A percentile compares a stretch with the other conserved stretches of the same genome.
Evolutionary conservation across 371 early-diverging fungal species (phyloP).

Genomic region (Rhizopus microsporus): DNA sequence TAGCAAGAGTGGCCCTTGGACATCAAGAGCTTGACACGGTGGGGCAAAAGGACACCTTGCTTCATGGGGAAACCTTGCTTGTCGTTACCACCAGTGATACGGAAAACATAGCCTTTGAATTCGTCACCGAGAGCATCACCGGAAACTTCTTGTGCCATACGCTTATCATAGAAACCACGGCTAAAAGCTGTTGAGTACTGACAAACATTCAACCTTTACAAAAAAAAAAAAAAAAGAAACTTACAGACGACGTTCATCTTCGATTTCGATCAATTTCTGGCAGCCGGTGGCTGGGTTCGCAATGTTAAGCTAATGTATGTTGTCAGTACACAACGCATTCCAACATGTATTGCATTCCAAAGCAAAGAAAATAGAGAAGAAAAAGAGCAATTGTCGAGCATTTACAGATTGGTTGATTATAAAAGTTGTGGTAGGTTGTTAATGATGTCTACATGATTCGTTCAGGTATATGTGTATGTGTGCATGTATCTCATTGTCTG

Average conservation of each 20-base stretch:
- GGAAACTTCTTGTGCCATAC: constrained; percentile 94
- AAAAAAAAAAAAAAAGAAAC: constrained; percentile 30
- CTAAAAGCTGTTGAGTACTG: constrained; percentile 38
- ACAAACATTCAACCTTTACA: constrained; percentile 34
- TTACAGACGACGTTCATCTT: constrained; percentile 95
- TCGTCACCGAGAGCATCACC: constrained; percentile 97
- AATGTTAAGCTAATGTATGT: constrained; percentile 86
- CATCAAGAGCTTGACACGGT: constrained; percentile 95
- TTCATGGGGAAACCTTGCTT: constrained; percentile 99
- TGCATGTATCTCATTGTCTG: no score
- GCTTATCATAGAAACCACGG: constrained; percentile 98
- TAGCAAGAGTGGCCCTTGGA: constrained; percentile 99
- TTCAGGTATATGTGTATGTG: no score
- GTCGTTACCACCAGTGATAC: constrained; percentile 99
- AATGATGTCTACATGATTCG: no score
- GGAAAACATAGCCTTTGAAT: constrained; percentile 99
- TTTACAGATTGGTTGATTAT: no score
- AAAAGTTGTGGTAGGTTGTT: no score
- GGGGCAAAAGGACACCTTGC: constrained; percentile 93
- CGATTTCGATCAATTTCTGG: constrained; percentile 98
- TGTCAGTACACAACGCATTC: neutral
- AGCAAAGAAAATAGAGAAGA: constrained; percentile 1
- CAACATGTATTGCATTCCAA: neutral
- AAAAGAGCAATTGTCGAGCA: neutral
- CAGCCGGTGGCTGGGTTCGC: constrained; percentile 99